Conservation (phyloP, 2,329 filamentous ascomycete genomes). For the Alternaria sp. region DNA sequence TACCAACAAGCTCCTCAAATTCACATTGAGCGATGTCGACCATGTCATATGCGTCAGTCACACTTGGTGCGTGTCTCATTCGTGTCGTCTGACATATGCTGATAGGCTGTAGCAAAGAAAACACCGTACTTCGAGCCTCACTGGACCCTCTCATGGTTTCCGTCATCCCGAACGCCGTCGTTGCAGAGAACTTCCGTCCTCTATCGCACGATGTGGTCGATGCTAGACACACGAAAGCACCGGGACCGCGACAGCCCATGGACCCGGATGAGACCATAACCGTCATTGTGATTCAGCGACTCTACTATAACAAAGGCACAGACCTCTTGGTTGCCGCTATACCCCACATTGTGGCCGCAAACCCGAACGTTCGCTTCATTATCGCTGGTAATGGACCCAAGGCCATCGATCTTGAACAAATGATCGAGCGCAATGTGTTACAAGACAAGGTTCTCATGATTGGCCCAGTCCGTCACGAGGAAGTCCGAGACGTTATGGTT, state of each 20-base stretch:
- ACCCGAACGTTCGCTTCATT: slow-evolving; percentile 94
- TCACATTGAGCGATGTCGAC: slow-evolving; percentile 93
- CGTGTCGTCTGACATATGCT: slow-evolving; percentile 4
- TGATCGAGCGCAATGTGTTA: slow-evolving; percentile 92
- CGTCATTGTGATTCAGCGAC: slow-evolving; percentile 94
- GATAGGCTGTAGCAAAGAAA: slow-evolving; percentile 78
- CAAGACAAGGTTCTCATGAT: slow-evolving; percentile 94
- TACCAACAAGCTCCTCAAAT: slow-evolving; percentile 96
- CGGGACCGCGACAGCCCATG: slow-evolving; percentile 70
- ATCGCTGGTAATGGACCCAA: slow-evolving; percentile 96
- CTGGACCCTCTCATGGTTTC: slow-evolving; percentile 97
- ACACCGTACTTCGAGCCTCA: slow-evolving; percentile 92
- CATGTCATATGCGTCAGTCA: slow-evolving; percentile 99
- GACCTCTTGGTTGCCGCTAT: slow-evolving; percentile 97
- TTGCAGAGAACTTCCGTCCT: slow-evolving; percentile 93
- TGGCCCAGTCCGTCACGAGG: slow-evolving; percentile 91
- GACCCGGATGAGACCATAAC: slow-evolving; percentile 88
- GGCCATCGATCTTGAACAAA: slow-evolving; percentile 96
- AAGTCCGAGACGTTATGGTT: slow-evolving; percentile 97
- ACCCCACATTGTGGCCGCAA: slow-evolving; percentile 85
- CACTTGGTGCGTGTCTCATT: slow-evolving; percentile 73
- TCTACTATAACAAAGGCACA: slow-evolving; percentile 99
- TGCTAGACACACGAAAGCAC: slow-evolving; percentile 45
- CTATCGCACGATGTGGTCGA: slow-evolving; percentile 55
- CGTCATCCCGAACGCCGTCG: slow-evolving; percentile 96